Conservation (phyloP, 2,329 filamentous ascomycete species). For the Ascochyta fabae region DNA sequence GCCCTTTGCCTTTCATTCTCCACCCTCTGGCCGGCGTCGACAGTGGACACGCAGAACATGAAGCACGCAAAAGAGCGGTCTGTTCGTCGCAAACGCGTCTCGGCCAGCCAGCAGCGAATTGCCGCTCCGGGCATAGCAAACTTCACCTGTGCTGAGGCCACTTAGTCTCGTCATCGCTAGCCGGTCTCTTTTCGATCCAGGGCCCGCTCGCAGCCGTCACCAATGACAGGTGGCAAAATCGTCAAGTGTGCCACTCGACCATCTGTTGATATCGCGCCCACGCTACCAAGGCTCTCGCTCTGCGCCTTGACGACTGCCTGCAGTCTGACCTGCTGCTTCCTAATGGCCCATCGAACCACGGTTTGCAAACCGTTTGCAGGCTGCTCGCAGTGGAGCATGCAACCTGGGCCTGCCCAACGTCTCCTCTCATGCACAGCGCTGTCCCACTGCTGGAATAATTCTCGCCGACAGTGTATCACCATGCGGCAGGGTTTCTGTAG, state of each 20-base stretch:
- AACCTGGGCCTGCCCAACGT: neutral
- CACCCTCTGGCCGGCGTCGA: constrained; percentile 9
- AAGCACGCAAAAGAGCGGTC: constrained; percentile 17
- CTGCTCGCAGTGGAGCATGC: neutral
- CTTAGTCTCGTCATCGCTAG: constrained; percentile 28
- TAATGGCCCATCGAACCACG: neutral
- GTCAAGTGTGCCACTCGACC: constrained; percentile 5
- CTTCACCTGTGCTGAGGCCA: constrained; percentile 36
- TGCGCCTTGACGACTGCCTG: constrained; percentile 7
- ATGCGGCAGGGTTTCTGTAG: constrained; percentile 9
- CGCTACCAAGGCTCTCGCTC: neutral
- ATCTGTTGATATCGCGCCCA: constrained; percentile 8
- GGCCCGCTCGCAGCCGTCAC: constrained; percentile 15
- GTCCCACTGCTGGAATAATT: constrained; percentile 9
- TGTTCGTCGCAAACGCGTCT: constrained; percentile 16
- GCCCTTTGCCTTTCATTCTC: constrained; percentile 10
- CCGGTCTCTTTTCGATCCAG: constrained; percentile 22
- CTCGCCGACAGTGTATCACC: constrained; percentile 9
- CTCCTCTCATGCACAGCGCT: neutral
- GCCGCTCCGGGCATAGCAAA: constrained; percentile 24
- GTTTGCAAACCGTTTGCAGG: neutral
- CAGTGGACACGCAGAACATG: neutral
- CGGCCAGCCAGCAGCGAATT: constrained; percentile 17
- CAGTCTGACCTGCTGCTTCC: constrained; percentile 2
- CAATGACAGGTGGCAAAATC: constrained; percentile 18